A percentile compares a stretch with the other conserved stretches of the same genome.
Evolutionary conservation across 192 early-diverging fungal genomes (phyloP).

Genomic region (Diversispora epigaea): DNA sequence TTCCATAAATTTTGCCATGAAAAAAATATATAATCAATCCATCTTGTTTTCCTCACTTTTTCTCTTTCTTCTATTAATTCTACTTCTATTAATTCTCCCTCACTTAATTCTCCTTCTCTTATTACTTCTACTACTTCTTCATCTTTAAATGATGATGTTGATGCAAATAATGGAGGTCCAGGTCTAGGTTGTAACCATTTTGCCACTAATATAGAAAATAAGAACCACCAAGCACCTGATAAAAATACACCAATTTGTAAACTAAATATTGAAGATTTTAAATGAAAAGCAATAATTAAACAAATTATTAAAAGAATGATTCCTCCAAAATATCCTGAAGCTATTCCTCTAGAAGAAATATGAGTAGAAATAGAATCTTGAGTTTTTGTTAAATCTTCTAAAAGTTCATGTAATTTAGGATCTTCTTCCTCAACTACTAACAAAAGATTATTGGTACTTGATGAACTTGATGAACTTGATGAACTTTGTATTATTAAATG

Average conservation of each 20-base stretch:
- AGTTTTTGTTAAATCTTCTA: constrained; percentile 5
- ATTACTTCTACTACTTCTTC: no score
- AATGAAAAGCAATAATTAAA: constrained; percentile 40
- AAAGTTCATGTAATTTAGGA: not conserved
- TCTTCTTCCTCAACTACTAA: not conserved
- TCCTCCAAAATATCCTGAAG: constrained; percentile 48
- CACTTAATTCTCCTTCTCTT: no score
- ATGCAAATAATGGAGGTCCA: constrained; percentile 42
- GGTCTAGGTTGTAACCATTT: constrained; percentile 47
- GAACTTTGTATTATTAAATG: not conserved
- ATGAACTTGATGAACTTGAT: no score
- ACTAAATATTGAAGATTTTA: constrained; percentile 37
- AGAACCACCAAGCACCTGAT: constrained; percentile 56
- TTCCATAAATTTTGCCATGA: constrained; percentile 44
- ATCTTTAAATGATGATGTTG: no score
- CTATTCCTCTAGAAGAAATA: constrained; percentile 48
- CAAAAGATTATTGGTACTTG: not conserved
- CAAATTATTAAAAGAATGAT: constrained; percentile 47
- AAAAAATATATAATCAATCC: constrained; percentile 39
- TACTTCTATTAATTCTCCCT: no score
- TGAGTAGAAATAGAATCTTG: constrained; percentile 41
- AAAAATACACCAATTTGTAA: constrained; percentile 49
- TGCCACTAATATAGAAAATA: constrained; percentile 44
- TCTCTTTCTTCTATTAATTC: constrained; percentile 5
- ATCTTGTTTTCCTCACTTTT: constrained; percentile 28